Evolutionary conservation across 495 filamentous ascomycete species (phyloP).

Genomic region (Achaetomiella virescens): DNA sequence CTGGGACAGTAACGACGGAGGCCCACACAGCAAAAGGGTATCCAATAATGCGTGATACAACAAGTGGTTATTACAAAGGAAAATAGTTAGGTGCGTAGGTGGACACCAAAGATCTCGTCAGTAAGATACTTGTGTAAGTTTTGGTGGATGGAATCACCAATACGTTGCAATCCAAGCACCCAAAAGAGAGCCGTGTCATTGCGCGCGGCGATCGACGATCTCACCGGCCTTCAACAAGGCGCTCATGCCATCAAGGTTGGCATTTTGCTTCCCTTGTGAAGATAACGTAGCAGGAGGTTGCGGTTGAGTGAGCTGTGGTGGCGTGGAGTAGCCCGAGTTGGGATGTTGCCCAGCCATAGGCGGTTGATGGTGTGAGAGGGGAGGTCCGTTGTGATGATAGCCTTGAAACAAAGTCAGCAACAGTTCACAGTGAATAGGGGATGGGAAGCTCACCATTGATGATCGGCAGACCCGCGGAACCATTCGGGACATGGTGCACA

Average conservation of each 20-base stretch:
- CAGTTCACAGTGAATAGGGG: background rate
- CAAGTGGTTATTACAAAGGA: background rate
- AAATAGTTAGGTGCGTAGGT: too few species aligned
- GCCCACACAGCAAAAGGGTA: background rate
- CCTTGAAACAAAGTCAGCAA: conserved; percentile 19
- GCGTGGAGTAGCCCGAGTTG: background rate
- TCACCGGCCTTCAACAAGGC: conserved; percentile 50
- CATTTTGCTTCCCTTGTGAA: conserved; percentile 11
- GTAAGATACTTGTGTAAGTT: background rate
- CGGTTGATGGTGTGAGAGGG: conserved; percentile 1
- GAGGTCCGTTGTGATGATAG: conserved; percentile 16
- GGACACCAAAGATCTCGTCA: too few species aligned
- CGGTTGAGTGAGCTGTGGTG: background rate
- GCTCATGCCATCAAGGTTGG: conserved; percentile 44
- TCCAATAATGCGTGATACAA: background rate
- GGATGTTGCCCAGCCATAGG: background rate
- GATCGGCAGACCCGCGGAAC: conserved; percentile 6
- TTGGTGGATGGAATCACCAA: background rate
- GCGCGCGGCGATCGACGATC: conserved; percentile 43
- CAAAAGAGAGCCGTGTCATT: background rate
- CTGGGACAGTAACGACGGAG: background rate
- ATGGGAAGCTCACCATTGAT: conserved; percentile 18
- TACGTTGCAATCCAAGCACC: background rate
- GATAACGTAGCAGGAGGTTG: background rate
- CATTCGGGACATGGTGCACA: conserved; percentile 10